Percentiles rank a stretch among this genome's conserved stretches.
These are phyloP conservation scores for Venturia aucupariae DNA, from an alignment of 2,329 filamentous ascomycete species.

Conservation along the genomic window DNA sequence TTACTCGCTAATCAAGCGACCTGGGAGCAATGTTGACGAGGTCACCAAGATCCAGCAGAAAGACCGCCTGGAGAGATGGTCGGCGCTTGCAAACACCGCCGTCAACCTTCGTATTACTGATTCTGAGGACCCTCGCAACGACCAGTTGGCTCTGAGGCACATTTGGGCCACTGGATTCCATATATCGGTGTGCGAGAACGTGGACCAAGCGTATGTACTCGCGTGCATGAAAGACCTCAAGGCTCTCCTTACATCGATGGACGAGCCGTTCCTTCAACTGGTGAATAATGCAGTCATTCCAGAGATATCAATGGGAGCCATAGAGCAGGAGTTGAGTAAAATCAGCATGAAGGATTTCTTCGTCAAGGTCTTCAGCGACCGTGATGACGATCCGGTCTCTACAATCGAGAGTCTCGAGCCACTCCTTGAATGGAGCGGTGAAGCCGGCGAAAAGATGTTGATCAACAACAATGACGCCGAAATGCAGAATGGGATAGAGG, in stretches of 20 bases:
- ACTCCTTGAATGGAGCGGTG: conserved; percentile 62
- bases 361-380: conserved; percentile 74
- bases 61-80: conserved; percentile 53
- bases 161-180: conserved; percentile 58
- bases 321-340: conserved; percentile 84
- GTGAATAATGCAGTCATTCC: conserved; percentile 84
- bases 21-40: conserved; percentile 46
- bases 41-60: conserved; percentile 44
- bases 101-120: conserved; percentile 33
- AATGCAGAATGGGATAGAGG: neutral
- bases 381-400: conserved; percentile 69
- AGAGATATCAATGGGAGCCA: conserved; percentile 70
- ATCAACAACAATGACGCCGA: conserved; percentile 2
- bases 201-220: conserved; percentile 50
- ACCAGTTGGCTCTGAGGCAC: conserved; percentile 48
- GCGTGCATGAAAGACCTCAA: conserved; percentile 56
- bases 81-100: conserved; percentile 45
- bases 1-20: conserved; percentile 53
- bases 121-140: conserved; percentile 21
- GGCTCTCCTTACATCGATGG: conserved; percentile 39
- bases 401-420: conserved; percentile 91
- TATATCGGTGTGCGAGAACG: conserved; percentile 46
- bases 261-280: conserved; percentile 49
- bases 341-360: conserved; percentile 97
- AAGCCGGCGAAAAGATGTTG: neutral